These are phyloP conservation scores for Sisymbrium altissimum DNA, from an alignment of 345 rosid species.

Conservation along the genomic window DNA sequence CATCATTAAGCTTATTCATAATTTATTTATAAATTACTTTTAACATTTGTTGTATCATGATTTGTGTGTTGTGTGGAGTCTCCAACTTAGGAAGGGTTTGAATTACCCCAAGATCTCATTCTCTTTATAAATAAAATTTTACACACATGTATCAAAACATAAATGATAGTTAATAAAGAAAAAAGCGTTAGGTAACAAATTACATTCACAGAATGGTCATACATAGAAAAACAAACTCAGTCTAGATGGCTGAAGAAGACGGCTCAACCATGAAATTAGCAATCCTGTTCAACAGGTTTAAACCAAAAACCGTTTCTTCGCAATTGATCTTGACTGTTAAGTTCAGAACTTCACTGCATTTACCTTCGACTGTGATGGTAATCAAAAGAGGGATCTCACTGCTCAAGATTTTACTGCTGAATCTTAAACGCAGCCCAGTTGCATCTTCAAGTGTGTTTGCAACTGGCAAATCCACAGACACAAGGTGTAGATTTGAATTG, in stretches of 20 bases:
- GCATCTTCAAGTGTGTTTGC: conserved; percentile 74
- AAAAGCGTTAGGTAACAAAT: neutral
- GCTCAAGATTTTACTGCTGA: conserved; percentile 84
- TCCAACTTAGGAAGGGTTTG: neutral
- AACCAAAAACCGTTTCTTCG: conserved; percentile 90
- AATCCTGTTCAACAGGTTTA: conserved; percentile 75
- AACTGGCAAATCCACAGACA: conserved; percentile 78
- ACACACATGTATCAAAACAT: neutral
- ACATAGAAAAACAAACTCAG: neutral
- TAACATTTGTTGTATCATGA: neutral
- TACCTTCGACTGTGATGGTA: conserved; percentile 76
- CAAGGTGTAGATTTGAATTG: conserved; percentile 73
- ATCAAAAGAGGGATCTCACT: conserved; percentile 73
- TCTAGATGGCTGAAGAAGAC: conserved; percentile 13
- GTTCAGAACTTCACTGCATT: conserved; percentile 65
- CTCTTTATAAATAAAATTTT: neutral
- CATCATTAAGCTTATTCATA: conserved; percentile 13
- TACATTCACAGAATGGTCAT: conserved; percentile 5
- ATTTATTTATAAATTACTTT: neutral
- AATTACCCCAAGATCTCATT: neutral
- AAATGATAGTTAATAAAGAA: neutral
- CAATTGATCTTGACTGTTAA: conserved; percentile 71
- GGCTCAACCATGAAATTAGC: conserved; percentile 62
- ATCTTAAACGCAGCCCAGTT: conserved; percentile 67
- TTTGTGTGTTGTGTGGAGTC: neutral